Base-by-base conservation (phyloP, 805 yeast species). In the Jamesozyma gamospora region DNA sequence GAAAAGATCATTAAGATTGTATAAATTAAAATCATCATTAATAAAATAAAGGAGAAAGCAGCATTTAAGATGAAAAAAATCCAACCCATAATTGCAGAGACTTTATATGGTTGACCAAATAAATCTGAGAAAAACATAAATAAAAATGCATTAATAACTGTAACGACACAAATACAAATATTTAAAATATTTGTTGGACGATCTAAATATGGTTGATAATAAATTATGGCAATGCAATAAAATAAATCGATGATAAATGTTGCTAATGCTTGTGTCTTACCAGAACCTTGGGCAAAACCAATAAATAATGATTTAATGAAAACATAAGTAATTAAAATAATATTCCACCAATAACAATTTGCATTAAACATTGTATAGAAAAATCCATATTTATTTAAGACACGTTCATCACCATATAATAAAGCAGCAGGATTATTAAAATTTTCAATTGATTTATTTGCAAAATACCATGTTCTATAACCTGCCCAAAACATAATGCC, bases 361-460 rank as follows among this genome's bases (percentile, higher is more conserved):
- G 95, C 94, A 47, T 75, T 74, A 62, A 81, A 87, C 87, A 85
- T 86, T 13, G 94, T 82, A 64, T 87, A 88, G 53, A 87, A 75
- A 63, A 81, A 88, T 0, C 96, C 96, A 56, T 79, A 87, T 56
- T 80, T 81, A 65, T 79, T 74, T 55, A 87, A 70, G 28, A 84
- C 70, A 25, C 66, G 64, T 35, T 77, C 69, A 52, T 88, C 82
- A 43, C 95, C 94, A 54, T 85, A 88, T 41, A 88, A 66, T 42
- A 85, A 62, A 33, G 88, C 94, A 18, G 95, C 95, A 0, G 96
- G 87, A 50, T 88, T 87, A 36, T 79, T 75, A 54, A 73, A 78
- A 36, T 69, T 61, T 25, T 57, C 55, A 34, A 76, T 64, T 0
- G 96, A 86, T 40, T 57, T 57, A 37, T 64, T 68, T 25, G 92